Conservation (phyloP, 139 green algal species). For the Pseudopediastrum boryanum region DNA sequence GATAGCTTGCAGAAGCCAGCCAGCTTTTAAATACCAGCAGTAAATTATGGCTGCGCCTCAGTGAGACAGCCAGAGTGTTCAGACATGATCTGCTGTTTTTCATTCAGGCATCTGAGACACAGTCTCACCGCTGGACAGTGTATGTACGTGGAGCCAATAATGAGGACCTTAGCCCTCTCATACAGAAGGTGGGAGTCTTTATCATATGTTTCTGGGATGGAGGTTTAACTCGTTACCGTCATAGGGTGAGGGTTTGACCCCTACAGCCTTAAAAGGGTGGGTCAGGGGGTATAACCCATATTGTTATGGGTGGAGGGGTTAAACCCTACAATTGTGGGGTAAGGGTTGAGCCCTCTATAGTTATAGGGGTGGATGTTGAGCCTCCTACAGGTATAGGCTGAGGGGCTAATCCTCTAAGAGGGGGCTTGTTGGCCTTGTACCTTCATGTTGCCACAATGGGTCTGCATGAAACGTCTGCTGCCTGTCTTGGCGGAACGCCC, state of each 20-base stretch:
- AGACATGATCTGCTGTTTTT: not conserved
- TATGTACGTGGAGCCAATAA: conserved; percentile 81
- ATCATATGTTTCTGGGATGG: not conserved
- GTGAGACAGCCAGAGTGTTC: too few species aligned
- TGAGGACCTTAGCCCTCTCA: conserved; percentile 82
- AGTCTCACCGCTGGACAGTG: conserved; percentile 92
- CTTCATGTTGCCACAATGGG: too few species aligned
- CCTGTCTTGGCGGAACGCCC: too few species aligned
- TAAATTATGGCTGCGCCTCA: too few species aligned
- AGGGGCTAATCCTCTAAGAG: too few species aligned
- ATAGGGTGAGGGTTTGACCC: not conserved
- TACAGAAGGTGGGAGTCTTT: conserved; percentile 51
- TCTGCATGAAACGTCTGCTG: too few species aligned
- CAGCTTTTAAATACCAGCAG: too few species aligned
- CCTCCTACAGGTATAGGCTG: too few species aligned
- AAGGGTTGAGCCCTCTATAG: not conserved
- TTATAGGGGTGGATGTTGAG: not conserved
- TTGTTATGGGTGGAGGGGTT: not conserved
- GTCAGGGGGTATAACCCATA: not conserved
- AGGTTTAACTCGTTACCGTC: not conserved
- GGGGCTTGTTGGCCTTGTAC: too few species aligned
- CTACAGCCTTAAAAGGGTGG: not conserved
- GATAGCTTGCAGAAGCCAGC: too few species aligned
- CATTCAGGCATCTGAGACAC: conserved; percentile 68
- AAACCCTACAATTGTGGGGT: not conserved